Percentiles rank a stretch among this genome's conserved stretches.
Conservation (phyloP, 176 grass and related monocot genomes). For the Juncus inflexus region DNA sequence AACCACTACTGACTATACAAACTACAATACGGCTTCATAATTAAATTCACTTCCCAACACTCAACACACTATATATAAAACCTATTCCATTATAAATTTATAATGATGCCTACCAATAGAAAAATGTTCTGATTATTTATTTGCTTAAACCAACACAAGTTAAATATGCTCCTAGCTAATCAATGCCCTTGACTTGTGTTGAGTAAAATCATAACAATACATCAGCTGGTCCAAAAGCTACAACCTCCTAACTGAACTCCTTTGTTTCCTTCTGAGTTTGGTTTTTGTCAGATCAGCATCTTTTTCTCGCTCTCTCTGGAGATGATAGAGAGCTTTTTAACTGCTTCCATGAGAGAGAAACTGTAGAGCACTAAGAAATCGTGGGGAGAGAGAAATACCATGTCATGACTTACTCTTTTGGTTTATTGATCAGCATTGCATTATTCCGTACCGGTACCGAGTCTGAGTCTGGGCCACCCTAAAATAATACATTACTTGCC, state of each 20-base stretch:
- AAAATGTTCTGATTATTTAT: too few relatives aligned
- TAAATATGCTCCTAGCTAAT: too few relatives aligned
- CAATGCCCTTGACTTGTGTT: too few relatives aligned
- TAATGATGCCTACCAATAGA: too few relatives aligned
- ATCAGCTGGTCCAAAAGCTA: too few relatives aligned
- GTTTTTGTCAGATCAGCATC: slow-evolving; percentile 29
- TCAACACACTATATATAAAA: too few relatives aligned
- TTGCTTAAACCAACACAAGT: too few relatives aligned
- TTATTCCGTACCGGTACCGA: neutral
- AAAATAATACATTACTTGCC: slow-evolving; percentile 16
- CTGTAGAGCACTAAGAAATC: slow-evolving; percentile 16
- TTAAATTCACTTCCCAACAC: too few relatives aligned
- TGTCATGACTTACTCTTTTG: slow-evolving; percentile 10
- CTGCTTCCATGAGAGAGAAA: slow-evolving; percentile 8
- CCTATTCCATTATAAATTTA: too few relatives aligned
- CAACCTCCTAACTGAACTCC: neutral
- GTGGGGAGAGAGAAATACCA: slow-evolving; percentile 6
- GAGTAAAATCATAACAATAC: too few relatives aligned
- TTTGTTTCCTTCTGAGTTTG: slow-evolving; percentile 20
- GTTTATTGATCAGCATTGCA: neutral
- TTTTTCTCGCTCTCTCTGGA: neutral
- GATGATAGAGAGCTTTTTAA: slow-evolving; percentile 1
- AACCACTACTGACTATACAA: neutral
- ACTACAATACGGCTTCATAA: too few relatives aligned
- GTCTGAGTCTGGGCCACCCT: neutral